Conservation (phyloP, 2,329 filamentous ascomycete species). For the Esteya vermicola region DNA sequence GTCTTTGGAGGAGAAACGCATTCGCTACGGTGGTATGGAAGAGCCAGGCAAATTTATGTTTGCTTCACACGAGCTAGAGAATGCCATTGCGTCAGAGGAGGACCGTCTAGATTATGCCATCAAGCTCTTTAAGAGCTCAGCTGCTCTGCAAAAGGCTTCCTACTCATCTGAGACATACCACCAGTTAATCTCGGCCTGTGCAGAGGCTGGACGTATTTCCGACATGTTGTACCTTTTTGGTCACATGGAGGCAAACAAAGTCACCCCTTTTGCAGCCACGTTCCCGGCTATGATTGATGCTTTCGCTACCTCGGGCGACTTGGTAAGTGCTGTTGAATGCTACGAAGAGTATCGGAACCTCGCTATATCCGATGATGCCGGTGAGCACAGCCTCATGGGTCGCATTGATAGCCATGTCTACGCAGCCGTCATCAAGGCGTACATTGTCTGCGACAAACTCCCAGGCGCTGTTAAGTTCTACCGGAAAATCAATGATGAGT, state of each 20-base stretch:
- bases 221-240: constrained; percentile 87
- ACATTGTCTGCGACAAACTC: constrained; percentile 65
- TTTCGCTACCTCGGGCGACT: constrained; percentile 67
- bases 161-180: constrained; percentile 78
- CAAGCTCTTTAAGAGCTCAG: constrained; percentile 70
- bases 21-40: constrained; percentile 74
- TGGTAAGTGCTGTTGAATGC: constrained; percentile 80
- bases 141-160: constrained; percentile 42
- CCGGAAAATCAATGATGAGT: constrained; percentile 56
- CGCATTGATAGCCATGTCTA: constrained; percentile 78
- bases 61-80: constrained; percentile 73
- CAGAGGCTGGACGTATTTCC: constrained; percentile 62
- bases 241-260: constrained; percentile 72
- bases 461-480: constrained; percentile 78
- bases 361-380: constrained; percentile 72
- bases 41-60: constrained; percentile 78
- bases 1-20: constrained; percentile 64
- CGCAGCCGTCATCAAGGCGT: constrained; percentile 80
- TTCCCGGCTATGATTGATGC: constrained; percentile 94
- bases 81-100: constrained; percentile 75
- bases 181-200: constrained; percentile 75
- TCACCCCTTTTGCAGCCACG: constrained; percentile 63
- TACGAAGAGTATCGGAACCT: constrained; percentile 90
- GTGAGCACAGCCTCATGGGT: constrained; percentile 50
- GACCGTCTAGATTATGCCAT: constrained; percentile 75